phyloP scores from a whole-genome alignment of 805 yeast species.

The Ogataea ganodermae region DNA sequence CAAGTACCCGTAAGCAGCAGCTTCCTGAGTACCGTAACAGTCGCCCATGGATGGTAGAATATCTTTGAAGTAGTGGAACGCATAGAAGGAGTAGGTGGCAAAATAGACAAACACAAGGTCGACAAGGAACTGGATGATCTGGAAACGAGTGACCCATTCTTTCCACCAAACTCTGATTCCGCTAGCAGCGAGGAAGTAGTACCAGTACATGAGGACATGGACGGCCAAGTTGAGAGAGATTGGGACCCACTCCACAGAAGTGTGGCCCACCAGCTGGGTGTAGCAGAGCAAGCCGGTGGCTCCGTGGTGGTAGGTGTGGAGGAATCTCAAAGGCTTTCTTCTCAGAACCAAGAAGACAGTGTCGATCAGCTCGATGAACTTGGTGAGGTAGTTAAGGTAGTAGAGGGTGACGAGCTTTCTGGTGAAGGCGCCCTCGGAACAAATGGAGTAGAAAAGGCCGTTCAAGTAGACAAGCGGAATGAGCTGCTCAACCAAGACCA shows the following conservation, averaged over 20 bases:
- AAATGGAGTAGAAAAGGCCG: conserved; percentile 84
- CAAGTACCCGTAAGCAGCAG: conserved; percentile 89
- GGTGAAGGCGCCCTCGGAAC: conserved; percentile 78
- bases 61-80: conserved; percentile 60
- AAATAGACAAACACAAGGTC: conserved; percentile 91
- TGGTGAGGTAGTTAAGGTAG: conserved; percentile 89
- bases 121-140: conserved; percentile 87
- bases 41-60: conserved; percentile 76
- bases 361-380: conserved; percentile 85
- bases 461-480: conserved; percentile 72
- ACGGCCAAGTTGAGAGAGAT: conserved; percentile 86
- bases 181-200: conserved; percentile 89
- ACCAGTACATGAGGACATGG: conserved; percentile 97
- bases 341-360: conserved; percentile 89
- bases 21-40: conserved; percentile 90
- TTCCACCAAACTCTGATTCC: conserved; percentile 99
- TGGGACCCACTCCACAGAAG: conserved; percentile 95
- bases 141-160: conserved; percentile 97
- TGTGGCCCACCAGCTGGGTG: conserved; percentile 87
- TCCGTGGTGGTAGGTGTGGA: conserved; percentile 97
- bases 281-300: conserved; percentile 94
- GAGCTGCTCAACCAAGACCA: conserved; percentile 80
- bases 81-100: conserved; percentile 90
- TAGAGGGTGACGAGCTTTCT: conserved; percentile 80
- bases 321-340: conserved; percentile 86